phyloP scores from a whole-genome alignment of 768 basidiomycete species.

The Tricholoma sp. region DNA sequence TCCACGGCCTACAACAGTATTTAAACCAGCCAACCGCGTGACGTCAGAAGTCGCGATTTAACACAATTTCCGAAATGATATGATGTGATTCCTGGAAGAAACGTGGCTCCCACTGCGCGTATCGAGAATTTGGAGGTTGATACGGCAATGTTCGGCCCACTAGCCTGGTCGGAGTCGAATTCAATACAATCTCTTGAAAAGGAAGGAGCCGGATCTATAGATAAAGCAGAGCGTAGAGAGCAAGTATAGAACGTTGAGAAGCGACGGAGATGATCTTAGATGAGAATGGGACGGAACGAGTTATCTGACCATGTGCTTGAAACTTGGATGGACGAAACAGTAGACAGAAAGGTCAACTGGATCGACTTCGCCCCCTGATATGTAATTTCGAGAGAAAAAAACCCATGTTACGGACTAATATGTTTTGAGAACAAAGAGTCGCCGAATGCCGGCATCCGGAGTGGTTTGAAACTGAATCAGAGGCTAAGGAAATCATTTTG shows the following conservation, averaged over 20 bases:
- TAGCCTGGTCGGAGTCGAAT: constrained; percentile 1
- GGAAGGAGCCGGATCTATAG: no score
- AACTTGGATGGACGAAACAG: not conserved
- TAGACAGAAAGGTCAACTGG: no score
- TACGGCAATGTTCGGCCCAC: not conserved
- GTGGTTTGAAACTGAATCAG: no score
- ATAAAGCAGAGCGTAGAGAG: no score
- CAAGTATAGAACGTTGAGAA: no score
- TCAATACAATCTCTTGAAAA: not conserved
- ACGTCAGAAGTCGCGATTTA: not conserved
- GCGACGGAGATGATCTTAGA: not conserved
- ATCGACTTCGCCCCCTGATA: no score
- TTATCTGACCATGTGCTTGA: not conserved
- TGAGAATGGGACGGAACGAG: not conserved
- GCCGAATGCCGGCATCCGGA: no score
- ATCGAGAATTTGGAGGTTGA: not conserved
- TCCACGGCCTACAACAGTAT: constrained; percentile 16
- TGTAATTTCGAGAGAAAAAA: no score
- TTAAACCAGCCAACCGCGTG: constrained; percentile 20
- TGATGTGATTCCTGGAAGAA: not conserved
- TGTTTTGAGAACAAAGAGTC: no score
- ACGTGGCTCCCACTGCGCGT: not conserved
- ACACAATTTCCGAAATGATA: not conserved
- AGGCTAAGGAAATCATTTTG: no score
- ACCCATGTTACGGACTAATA: no score